phyloP scores from a whole-genome alignment of 2,329 filamentous ascomycete genomes.

The Fusarium annulatum region DNA sequence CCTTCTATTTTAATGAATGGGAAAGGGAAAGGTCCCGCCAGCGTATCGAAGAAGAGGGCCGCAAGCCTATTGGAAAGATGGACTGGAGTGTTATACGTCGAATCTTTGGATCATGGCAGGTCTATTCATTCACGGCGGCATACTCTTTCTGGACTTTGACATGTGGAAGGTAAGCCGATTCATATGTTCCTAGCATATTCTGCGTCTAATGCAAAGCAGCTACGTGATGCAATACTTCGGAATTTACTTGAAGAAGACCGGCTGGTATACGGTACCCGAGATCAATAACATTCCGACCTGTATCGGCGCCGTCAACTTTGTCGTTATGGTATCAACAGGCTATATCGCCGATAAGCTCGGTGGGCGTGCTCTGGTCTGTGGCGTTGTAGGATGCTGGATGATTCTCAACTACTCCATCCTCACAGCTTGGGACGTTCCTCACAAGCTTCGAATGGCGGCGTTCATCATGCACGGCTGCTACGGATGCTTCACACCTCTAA shows the following conservation, averaged over 20 bases:
- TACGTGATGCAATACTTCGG: conserved; percentile 56
- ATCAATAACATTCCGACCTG: conserved; percentile 60
- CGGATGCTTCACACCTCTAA: conserved; percentile 55
- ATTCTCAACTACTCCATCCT: conserved; percentile 53
- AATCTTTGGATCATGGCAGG: conserved; percentile 56
- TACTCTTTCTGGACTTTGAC: conserved; percentile 55
- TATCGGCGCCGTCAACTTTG: conserved; percentile 56
- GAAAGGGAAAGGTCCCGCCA: conserved; percentile 74
- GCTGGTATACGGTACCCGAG: conserved; percentile 51
- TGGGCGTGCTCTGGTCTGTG: conserved; percentile 50
- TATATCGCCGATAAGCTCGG: conserved; percentile 52
- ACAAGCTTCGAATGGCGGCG: conserved; percentile 51
- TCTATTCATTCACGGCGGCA: conserved; percentile 55
- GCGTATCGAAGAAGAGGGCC: conserved; percentile 71
- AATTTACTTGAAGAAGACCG: conserved; percentile 53
- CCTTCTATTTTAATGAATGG: conserved; percentile 58
- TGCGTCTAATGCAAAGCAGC: conserved; percentile 4
- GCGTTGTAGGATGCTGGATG: conserved; percentile 49
- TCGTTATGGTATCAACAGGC: conserved; percentile 54
- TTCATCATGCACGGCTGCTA: conserved; percentile 55
- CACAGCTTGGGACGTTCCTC: conserved; percentile 52
- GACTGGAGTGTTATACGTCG: conserved; percentile 50
- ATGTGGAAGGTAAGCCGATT: conserved; percentile 40
- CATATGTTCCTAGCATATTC: background rate
- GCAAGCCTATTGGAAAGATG: conserved; percentile 51